A percentile compares a stretch with the other conserved stretches of the same genome.
Evolutionary conservation across 1,284 basidiomycete genomes (phyloP).

Genomic region (Cryptococcus sp.): DNA sequence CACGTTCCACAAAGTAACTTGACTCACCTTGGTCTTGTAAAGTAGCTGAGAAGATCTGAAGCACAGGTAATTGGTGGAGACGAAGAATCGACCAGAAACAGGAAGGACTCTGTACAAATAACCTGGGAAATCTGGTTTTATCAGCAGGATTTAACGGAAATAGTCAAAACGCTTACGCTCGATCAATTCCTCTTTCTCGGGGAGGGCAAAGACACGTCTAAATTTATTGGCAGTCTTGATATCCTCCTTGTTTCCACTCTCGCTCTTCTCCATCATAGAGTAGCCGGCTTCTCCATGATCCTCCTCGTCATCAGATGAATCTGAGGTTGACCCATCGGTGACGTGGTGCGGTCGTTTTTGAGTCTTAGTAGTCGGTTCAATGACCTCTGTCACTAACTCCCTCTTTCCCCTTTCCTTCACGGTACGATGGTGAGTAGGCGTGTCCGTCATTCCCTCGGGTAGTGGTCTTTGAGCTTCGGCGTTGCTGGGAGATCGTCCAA

Average conservation of each 20-base stretch:
- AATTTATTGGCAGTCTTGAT: conserved; percentile 54
- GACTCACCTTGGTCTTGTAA: conserved; percentile 67
- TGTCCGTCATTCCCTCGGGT: not conserved
- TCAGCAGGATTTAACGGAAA: conserved; percentile 2
- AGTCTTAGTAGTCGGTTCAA: conserved; percentile 9
- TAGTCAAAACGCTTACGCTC: conserved; percentile 60
- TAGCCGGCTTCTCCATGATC: conserved; percentile 21
- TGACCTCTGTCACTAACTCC: conserved; percentile 19
- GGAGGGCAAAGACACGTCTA: conserved; percentile 70
- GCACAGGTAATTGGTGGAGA: conserved; percentile 83
- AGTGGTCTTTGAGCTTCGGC: not conserved
- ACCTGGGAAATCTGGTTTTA: conserved; percentile 69
- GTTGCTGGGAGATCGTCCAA: conserved; percentile 1
- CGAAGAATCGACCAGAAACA: conserved; percentile 75
- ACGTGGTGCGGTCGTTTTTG: conserved; percentile 1
- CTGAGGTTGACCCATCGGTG: conserved; percentile 3
- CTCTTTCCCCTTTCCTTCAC: not conserved
- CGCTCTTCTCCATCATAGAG: conserved; percentile 57
- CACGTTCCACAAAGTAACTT: conserved; percentile 68
- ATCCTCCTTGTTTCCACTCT: conserved; percentile 26
- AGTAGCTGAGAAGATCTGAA: conserved; percentile 78
- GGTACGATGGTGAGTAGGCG: not conserved
- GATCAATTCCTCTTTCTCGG: conserved; percentile 76
- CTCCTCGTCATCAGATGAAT: conserved; percentile 11
- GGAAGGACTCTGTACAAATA: conserved; percentile 82